Percentiles rank a stretch among this genome's conserved stretches.
phyloP scores from a whole-genome alignment of 2,329 filamentous ascomycete genomes.

The Paramyrothecium roridum region DNA sequence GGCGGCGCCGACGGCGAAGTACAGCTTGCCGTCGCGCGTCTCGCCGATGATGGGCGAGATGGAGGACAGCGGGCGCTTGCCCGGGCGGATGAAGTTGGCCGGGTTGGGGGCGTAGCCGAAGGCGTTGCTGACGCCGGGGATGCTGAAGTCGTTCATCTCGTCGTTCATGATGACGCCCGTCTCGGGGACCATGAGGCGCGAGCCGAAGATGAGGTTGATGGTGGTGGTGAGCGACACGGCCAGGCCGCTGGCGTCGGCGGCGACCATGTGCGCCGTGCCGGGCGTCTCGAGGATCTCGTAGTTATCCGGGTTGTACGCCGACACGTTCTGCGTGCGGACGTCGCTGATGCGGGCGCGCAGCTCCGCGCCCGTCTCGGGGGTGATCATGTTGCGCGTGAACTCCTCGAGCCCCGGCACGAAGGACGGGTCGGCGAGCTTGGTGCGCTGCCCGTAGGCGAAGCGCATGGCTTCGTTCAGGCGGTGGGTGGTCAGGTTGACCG shows the following conservation, averaged over 20 bases:
- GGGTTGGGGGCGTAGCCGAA: constrained; percentile 76
- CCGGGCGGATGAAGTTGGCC: constrained; percentile 71
- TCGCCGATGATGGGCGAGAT: constrained; percentile 78
- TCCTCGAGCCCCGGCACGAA: constrained; percentile 62
- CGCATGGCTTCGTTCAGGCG: constrained; percentile 79
- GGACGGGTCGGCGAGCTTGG: constrained; percentile 71
- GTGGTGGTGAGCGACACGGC: constrained; percentile 78
- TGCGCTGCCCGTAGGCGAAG: constrained; percentile 75
- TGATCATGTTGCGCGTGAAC: constrained; percentile 62
- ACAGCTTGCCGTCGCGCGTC: constrained; percentile 63
- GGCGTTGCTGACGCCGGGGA: constrained; percentile 66
- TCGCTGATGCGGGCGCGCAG: constrained; percentile 44
- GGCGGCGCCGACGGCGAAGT: constrained; percentile 71
- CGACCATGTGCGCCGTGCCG: constrained; percentile 65
- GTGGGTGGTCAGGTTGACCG: constrained; percentile 65
- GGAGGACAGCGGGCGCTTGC: constrained; percentile 75
- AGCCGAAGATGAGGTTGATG: constrained; percentile 78
- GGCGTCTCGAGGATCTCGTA: constrained; percentile 55
- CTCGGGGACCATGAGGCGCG: constrained; percentile 71
- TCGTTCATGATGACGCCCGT: constrained; percentile 74
- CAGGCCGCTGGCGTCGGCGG: constrained; percentile 67
- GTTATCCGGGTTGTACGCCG: constrained; percentile 41
- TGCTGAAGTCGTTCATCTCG: constrained; percentile 71
- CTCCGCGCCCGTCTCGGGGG: constrained; percentile 56
- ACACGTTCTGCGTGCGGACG: constrained; percentile 30